Evolutionary conservation across 441 rosid genomes (phyloP).

Genomic region (Erysimum cheiri): DNA sequence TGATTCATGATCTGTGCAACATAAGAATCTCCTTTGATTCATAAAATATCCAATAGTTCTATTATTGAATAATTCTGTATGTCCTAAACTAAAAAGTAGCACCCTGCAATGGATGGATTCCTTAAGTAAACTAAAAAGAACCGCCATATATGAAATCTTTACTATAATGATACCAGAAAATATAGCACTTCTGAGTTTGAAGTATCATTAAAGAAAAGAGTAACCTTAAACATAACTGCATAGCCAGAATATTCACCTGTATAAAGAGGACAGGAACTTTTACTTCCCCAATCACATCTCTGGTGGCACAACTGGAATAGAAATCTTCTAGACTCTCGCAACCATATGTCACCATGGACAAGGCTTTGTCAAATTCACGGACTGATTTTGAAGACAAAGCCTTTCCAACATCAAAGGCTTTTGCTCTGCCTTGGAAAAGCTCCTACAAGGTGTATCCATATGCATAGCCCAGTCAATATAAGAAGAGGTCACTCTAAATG

Average conservation of each 20-base stretch:
- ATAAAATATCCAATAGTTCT: conserved; percentile 14
- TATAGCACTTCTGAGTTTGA: conserved; percentile 19
- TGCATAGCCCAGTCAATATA: conserved; percentile 41
- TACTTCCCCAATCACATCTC: conserved; percentile 69
- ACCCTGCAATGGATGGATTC: conserved; percentile 4
- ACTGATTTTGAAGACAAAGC: conserved; percentile 85
- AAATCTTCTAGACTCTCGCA: conserved; percentile 82
- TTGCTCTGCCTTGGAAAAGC: conserved; percentile 86
- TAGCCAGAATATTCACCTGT: conserved; percentile 60
- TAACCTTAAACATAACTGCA: conserved; percentile 21
- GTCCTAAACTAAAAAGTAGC: conserved; percentile 15
- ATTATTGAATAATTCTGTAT: background rate
- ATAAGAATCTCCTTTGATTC: conserved; percentile 19
- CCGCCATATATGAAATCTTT: conserved; percentile 21
- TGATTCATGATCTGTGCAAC: conserved; percentile 22
- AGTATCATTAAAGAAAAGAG: conserved; percentile 13
- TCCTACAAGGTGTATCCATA: conserved; percentile 56
- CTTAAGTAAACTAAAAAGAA: conserved; percentile 7
- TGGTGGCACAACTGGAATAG: conserved; percentile 81
- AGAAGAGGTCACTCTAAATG: conserved; percentile 30
- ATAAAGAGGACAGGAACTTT: conserved; percentile 95
- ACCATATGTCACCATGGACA: conserved; percentile 92
- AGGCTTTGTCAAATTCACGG: conserved; percentile 88
- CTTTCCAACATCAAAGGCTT: conserved; percentile 85
- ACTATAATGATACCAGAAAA: conserved; percentile 12